Evolutionary conservation across 495 filamentous ascomycete genomes (phyloP), one percentile per base, ranked within the genome.

Genomic region (Aspergillus indologenus): DNA sequence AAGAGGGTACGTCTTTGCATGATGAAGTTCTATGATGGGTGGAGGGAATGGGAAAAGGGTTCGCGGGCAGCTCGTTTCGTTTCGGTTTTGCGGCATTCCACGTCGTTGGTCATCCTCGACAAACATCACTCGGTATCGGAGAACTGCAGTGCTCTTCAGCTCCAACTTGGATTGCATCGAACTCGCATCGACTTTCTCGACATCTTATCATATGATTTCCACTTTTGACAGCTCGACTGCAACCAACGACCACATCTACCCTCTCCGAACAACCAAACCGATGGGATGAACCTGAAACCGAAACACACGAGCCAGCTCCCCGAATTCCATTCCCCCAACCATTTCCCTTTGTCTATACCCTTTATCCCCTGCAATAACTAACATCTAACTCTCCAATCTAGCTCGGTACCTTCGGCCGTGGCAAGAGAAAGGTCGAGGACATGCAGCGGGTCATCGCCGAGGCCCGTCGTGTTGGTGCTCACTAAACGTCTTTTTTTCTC

Each of bases 381-480:
- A 17, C 24, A 19, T 6, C 26, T 23, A 15, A 47, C 46, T 18
- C 17, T 17, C 14, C 42, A 42, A n/a, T 66, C 58, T 53, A 90
- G 85, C 92, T 98, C 82, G 94, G 94, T 70, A 97, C 94, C 68
- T 98, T 96, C 79, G 87, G 86, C 69, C 92, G 94, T 72, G 94
- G 92, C 66, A 98, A 98, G 93, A 84, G 84, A 71, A 98, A 98
- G 91, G 94, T 97, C 63, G 94, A 98, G 75, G 92, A 96, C 82
- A 90, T 98, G 81, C 88, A 90, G 80, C 86, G 89, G 69, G 89
- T 98, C 75, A 98, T 98, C 78, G 92, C 92, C 67, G 94, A 98
- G 85, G 87, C 91, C 66, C 90, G 94, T 72, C 84, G 94, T 69
- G 80, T 68, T 56, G 86, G 73, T 70, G 78, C 79, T 79, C 90